Base-by-base conservation (phyloP, 2,329 filamentous ascomycete species). In the Colletotrichum salicis region DNA sequence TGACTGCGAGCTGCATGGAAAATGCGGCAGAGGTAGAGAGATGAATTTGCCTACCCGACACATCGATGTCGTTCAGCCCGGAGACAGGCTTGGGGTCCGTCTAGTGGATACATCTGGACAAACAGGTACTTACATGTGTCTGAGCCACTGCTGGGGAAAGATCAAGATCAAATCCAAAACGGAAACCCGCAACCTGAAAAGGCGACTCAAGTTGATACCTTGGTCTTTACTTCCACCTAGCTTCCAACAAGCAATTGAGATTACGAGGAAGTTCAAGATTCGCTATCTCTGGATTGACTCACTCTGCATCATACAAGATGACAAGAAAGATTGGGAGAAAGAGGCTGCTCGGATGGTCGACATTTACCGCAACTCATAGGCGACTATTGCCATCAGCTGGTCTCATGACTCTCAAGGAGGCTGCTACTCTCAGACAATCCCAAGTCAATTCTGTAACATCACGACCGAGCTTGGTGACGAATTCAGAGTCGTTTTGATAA, bases 111-210 rank as follows among this genome's bases (percentile, higher is more conserved):
- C 64, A 13, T n/a, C 29, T 2, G 64, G 55, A 6, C 27, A 68
- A 15, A 35, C 5, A 1, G 65, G 57, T 1, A 63, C 59, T 4
- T 68, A 68, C 19, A 51, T 63, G 3, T 68, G 65, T 8, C 58
- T 68, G 3, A 66, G 64, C n/a, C 64, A 66, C 19, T 66, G 64
- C 41, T 66, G 64, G 64, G 64, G 64, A 1, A 52, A 52, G 22
- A 31, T 52, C n/a, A 7, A 19, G 11, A 60, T 66, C n/a, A 5
- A 37, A 1, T 59, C 29, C 29, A 66, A 59, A 29, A 66, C 64
- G 31, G 31, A 66, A 1, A 66, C 24, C 1, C 29, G 8, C 3
- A 59, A 4, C 11, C 19, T 66, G 0, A 55, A 51, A 4, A 5
- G 6, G 1, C 33, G 55, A n/a, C 22, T 66, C 3, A 8, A 29